Evolutionary conservation across 2,329 filamentous ascomycete species (phyloP), one percentile per base, ranked within the genome.

Genomic region (Ophiostoma montium): DNA sequence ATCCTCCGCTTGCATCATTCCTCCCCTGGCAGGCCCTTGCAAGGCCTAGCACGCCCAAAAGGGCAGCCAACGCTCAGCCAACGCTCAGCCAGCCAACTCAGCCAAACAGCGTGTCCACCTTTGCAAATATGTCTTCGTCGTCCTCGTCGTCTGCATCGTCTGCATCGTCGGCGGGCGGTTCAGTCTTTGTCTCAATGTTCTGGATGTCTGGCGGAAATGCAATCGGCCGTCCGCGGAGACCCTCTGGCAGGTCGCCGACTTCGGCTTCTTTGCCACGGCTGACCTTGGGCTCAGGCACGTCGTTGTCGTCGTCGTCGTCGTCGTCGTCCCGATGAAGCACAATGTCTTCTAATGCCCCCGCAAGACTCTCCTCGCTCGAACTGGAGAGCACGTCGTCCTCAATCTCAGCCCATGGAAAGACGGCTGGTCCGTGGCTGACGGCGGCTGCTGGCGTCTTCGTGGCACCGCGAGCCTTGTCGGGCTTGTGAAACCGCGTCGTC

Each of bases 301-400:
- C 39, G 15, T 30, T n/a, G 39, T 27, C 11, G 18, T 69, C 15
- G 65, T 70, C 2, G 66, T 70, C 3, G 56, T 80, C 0, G 61
- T 81, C 8, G 31, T 44, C 36, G 2, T 53, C 44, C 3, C 45
- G 31, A 16, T 46, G 19, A 13, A 53, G 30, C 11, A 53, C 42
- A 35, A 53, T 50, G 12, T 41, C 32, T 21, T 47, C 47, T 1
- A 16, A 38, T 1, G 5, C 15, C 7, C 42, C 46, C 3, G 18
- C n/a, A 6, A 39, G 15, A 27, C 45, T 47, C 16, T 50, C 44
- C 12, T 52, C 50, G 44, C 50, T 52, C 38, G 43, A 47, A 2
- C 47, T 50, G 16, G 50, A 52, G 18, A 52, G 32, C 9, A 50
- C 35, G 6, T 50, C 50, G 18, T 52, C 50, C 15, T 50, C 50